Percentiles rank a stretch among this genome's conserved stretches.
These are phyloP conservation scores for Chrysosporium queenslandicum DNA, from an alignment of 2,329 filamentous ascomycete genomes.

Conservation along the genomic window DNA sequence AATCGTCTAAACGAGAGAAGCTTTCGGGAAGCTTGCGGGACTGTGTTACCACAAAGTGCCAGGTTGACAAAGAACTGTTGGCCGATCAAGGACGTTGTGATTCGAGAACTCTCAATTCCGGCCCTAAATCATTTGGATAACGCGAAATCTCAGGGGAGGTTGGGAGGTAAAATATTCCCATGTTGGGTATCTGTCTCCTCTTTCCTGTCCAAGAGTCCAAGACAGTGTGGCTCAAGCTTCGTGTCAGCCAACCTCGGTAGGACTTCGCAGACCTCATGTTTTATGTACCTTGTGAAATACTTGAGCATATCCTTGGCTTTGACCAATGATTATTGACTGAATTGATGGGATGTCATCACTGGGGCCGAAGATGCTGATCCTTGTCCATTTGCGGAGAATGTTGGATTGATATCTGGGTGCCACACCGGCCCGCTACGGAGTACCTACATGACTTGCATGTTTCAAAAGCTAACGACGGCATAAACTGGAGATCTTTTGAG, in stretches of 20 bases:
- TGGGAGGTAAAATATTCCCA: too few relatives aligned
- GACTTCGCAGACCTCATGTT: neutral
- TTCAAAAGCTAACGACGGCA: too few relatives aligned
- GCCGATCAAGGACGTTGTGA: neutral
- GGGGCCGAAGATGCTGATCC: neutral
- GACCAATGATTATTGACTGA: neutral
- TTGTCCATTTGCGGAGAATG: neutral
- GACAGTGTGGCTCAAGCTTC: neutral
- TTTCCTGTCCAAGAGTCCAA: neutral
- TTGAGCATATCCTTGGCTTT: neutral
- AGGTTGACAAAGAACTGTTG: neutral
- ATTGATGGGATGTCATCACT: neutral
- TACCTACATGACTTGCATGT: too few relatives aligned
- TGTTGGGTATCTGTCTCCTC: too few relatives aligned
- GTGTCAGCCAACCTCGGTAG: constrained; percentile 5
- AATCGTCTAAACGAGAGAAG: too few relatives aligned
- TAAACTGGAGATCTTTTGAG: too few relatives aligned
- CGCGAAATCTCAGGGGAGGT: too few relatives aligned
- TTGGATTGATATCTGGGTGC: too few relatives aligned
- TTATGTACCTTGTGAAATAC: neutral
- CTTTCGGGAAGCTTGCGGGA: neutral
- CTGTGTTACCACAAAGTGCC: neutral
- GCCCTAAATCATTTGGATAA: too few relatives aligned
- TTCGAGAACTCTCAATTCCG: too few relatives aligned
- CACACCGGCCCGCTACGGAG: too few relatives aligned